phyloP scores from a whole-genome alignment of 345 rosid genomes.

The Eucalyptus urophylla region DNA sequence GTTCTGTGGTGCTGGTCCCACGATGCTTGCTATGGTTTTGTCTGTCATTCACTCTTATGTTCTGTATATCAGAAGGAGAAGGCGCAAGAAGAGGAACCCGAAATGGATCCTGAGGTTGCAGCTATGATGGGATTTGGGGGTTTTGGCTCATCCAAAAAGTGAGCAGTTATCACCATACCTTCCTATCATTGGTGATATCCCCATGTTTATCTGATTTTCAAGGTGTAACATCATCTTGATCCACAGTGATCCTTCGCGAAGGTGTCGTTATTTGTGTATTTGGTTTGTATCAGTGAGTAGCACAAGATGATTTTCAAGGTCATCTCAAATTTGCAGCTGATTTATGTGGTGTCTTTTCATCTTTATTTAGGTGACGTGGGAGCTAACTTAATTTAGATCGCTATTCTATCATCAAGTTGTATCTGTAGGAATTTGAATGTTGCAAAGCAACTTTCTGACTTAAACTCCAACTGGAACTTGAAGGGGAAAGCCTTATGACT shows the following conservation, averaged over 20 bases:
- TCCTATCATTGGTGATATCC: background rate
- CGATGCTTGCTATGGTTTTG: background rate
- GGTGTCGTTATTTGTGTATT: background rate
- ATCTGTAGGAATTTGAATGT: background rate
- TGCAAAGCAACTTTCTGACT: background rate
- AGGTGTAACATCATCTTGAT: background rate
- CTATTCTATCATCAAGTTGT: background rate
- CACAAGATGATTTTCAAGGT: background rate
- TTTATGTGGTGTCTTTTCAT: background rate
- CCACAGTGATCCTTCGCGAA: background rate
- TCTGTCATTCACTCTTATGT: background rate
- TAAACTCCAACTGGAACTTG: background rate
- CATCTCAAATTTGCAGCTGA: background rate
- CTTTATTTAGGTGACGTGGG: background rate
- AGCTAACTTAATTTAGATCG: background rate
- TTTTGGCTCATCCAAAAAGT: constrained; percentile 74
- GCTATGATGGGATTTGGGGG: constrained; percentile 98
- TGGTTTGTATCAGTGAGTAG: background rate
- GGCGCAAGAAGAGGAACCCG: constrained; percentile 66
- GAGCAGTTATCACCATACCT: background rate
- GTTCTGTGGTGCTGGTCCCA: background rate
- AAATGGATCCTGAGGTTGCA: constrained; percentile 88
- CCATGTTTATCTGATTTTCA: background rate
- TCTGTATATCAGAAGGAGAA: constrained; percentile 61
- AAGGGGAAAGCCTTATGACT: background rate